Conservation (phyloP, 345 rosid genomes). For the Eucalyptus pauciflora region DNA sequence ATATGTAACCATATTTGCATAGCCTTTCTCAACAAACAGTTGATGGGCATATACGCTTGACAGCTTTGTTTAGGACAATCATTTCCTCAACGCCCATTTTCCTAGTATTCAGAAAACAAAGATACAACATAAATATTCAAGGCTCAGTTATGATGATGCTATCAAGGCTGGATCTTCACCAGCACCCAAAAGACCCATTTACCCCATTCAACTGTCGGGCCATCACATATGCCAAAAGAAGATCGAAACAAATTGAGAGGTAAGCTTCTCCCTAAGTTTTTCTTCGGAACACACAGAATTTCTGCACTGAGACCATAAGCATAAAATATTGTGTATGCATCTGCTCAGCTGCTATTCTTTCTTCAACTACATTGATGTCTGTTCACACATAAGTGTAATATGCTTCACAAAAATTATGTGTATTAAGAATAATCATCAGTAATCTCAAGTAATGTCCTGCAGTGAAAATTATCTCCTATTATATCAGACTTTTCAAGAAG, state of each 20-base stretch:
- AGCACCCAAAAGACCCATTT: background rate
- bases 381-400: background rate
- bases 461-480: background rate
- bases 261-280: background rate
- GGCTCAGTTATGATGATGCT: background rate
- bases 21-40: background rate
- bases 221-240: background rate
- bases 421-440: background rate
- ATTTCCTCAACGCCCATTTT: background rate
- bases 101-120: background rate
- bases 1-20: background rate
- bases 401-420: background rate
- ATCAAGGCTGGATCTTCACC: background rate
- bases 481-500: background rate
- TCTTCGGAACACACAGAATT: background rate
- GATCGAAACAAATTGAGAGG: background rate
- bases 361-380: background rate
- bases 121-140: background rate
- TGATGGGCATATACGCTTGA: background rate
- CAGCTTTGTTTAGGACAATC: background rate
- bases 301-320: background rate
- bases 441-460: background rate
- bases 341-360: background rate
- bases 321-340: background rate
- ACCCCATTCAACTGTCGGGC: background rate